Conservation (phyloP, 129 eudicot species). For the Dittrichia graveolens region DNA sequence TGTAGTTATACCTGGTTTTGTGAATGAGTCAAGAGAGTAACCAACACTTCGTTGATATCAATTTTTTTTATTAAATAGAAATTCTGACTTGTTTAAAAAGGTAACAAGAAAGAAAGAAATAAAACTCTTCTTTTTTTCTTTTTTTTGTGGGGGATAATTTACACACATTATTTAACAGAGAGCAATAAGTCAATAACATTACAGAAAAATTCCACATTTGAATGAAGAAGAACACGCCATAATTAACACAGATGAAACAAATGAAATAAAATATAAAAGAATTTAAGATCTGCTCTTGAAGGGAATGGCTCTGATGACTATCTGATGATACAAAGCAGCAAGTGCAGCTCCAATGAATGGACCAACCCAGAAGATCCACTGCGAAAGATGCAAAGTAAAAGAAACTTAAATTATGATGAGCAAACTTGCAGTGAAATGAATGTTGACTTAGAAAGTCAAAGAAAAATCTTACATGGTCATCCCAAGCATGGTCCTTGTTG, state of each 20-base stretch:
- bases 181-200: neutral
- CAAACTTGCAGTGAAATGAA: conserved; percentile 8
- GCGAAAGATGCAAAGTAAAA: conserved; percentile 4
- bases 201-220: conserved; percentile 25
- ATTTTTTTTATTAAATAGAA: neutral
- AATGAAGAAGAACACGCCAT: conserved; percentile 20
- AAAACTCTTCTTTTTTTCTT: neutral
- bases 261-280: conserved; percentile 6
- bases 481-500: conserved; percentile 73
- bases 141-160: conserved; percentile 10
- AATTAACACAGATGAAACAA: conserved; percentile 8
- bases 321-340: conserved; percentile 63
- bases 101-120: conserved; percentile 16
- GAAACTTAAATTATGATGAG: neutral
- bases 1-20: too few relatives aligned
- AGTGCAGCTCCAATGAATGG: conserved; percentile 74
- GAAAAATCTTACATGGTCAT: conserved; percentile 50
- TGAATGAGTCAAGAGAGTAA: neutral
- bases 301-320: conserved; percentile 67
- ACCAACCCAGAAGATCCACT: conserved; percentile 83
- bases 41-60: too few relatives aligned
- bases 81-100: neutral
- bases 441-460: conserved; percentile 17
- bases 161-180: conserved; percentile 24
- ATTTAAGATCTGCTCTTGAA: conserved; percentile 53